Percentiles rank a stretch among this genome's conserved stretches.
Conservation (phyloP, 169 alveolate genomes). For the Plasmodium cynomolgi region DNA sequence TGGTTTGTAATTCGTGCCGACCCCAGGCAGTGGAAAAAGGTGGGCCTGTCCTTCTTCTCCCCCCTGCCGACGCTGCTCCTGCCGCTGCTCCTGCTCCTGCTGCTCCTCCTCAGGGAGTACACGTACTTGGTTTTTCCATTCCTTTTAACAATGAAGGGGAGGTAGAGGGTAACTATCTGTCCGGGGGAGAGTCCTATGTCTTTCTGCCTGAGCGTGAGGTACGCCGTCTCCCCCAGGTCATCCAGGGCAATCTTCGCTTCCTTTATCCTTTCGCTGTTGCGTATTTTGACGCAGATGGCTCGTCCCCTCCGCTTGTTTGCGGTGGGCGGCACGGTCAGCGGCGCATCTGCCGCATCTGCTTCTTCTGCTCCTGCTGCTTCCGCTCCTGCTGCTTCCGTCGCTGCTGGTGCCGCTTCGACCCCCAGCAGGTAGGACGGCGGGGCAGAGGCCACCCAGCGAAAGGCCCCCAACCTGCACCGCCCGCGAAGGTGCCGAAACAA, state of each 20-base stretch:
- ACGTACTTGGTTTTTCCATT: constrained; percentile 13
- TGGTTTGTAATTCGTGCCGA: constrained; percentile 38
- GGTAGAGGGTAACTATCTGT: constrained; percentile 47
- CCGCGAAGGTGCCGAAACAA: constrained; percentile 6
- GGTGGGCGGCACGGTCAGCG: not conserved
- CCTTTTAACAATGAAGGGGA: constrained; percentile 46
- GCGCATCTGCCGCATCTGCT: not conserved
- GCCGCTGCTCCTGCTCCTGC: not conserved
- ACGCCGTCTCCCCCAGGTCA: not conserved
- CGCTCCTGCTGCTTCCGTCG: not conserved
- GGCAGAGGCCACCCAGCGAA: constrained; percentile 18
- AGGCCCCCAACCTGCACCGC: constrained; percentile 11
- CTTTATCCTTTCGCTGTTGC: constrained; percentile 66
- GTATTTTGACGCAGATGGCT: constrained; percentile 22
- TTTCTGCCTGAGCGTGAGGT: not conserved
- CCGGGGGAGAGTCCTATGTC: constrained; percentile 71
- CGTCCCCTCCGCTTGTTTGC: not conserved
- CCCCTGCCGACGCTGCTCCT: no score
- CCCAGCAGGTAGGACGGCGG: not conserved
- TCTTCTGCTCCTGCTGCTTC: not conserved
- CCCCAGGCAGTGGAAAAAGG: constrained; percentile 53
- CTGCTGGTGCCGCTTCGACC: no score
- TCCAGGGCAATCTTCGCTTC: constrained; percentile 22
- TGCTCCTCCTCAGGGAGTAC: not conserved
- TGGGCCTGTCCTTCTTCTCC: not conserved